Base-by-base conservation (phyloP, 495 filamentous ascomycete species). In the Penicillium argentinense region DNA sequence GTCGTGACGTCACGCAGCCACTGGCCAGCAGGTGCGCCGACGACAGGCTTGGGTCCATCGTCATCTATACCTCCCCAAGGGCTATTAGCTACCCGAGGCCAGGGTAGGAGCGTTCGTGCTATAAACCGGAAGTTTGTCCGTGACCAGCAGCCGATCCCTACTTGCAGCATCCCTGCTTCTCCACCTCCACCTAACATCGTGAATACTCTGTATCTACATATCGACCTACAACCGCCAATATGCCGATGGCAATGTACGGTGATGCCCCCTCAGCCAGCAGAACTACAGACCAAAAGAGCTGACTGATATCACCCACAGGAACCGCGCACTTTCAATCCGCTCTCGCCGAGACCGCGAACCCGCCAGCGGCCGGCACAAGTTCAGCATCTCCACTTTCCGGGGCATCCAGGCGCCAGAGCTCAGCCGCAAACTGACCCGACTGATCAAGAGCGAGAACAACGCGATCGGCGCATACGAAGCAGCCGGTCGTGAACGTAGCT, bases 371-470 rank as follows among this genome's bases (percentile, higher is more conserved):
- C 80, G 76, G 17, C 77, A 82, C 57, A 74, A 77, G 50, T 95
- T 96, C 78, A 87, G 80, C 48, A 82, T 96, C 69, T 78, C 80
- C 45, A 89, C 86, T 16, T 81, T 97, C 37, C 89, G 91, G 23
- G 88, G 87, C 36, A 78, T 83, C 29, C 80, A 86, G 60, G 88
- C 92, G 53, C 89, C 92, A 3, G 86, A 92, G 57, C 78, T 96
- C 17, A 87, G 85, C 65, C 85, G 85, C 56, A 87, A 86, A 53
- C 81, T 97, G 27, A 89, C 82, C 78, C 86, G 84, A 42, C 78
- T 97, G 34, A 93, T 98, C 74, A 98, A 98, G 67, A 85, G 83
- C 42, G 85, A 91, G 65, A 96, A 95, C 74, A 73, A 83, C 54
- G 83, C 88, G 9, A 90, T 97, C 55, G 73, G 81, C 24, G 86